A percentile compares a stretch with the other conserved stretches of the same genome.
These are phyloP conservation scores for Pythium rishiriense DNA, from an alignment of 352 stramenopile genomes.

Conservation along the genomic window DNA sequence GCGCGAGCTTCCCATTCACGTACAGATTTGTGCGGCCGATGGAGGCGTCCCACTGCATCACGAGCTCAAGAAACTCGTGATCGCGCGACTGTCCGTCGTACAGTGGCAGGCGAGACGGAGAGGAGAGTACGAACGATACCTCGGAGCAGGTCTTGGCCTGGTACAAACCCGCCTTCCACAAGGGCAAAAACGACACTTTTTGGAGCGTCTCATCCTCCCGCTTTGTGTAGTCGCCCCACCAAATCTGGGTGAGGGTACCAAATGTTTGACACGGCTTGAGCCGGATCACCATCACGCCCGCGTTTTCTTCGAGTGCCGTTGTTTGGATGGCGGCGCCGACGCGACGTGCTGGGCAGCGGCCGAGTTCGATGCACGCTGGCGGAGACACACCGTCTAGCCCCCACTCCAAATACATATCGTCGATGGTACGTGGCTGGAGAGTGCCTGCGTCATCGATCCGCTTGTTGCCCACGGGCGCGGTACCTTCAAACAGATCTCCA, in stretches of 20 bases:
- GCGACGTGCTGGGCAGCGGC: constrained; percentile 42
- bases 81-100: neutral
- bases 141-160: constrained; percentile 48
- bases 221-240: constrained; percentile 51
- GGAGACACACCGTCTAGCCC: constrained; percentile 43
- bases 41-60: constrained; percentile 67
- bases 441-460: constrained; percentile 10
- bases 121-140: constrained; percentile 34
- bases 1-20: constrained; percentile 49
- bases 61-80: constrained; percentile 41
- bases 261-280: constrained; percentile 55
- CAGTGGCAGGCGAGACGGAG: constrained; percentile 9
- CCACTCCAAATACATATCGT: constrained; percentile 57
- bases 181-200: constrained; percentile 45
- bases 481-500: constrained; percentile 48
- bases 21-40: constrained; percentile 62
- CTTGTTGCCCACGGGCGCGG: constrained; percentile 33
- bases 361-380: constrained; percentile 42
- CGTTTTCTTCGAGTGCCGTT: constrained; percentile 34
- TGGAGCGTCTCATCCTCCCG: constrained; percentile 25
- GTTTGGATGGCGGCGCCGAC: constrained; percentile 62
- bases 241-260: constrained; percentile 62
- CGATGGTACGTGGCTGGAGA: constrained; percentile 32
- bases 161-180: constrained; percentile 62
- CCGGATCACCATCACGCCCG: constrained; percentile 49